phyloP scores from a whole-genome alignment of 106 monocot species.

The Agapanthus africanus region DNA sequence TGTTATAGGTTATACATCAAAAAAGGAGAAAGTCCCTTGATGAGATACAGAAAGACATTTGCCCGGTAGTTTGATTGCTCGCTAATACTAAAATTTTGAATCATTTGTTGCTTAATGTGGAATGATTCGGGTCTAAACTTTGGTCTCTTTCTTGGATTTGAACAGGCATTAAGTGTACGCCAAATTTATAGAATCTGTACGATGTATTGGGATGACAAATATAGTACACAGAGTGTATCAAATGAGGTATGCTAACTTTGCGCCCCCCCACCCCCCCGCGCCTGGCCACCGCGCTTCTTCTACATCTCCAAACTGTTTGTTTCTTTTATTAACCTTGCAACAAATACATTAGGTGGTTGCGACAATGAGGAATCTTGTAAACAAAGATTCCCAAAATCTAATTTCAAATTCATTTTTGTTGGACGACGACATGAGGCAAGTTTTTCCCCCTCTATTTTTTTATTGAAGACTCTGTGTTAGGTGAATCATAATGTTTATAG shows the following conservation, averaged over 20 bases:
- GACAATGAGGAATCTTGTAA: slow-evolving; percentile 81
- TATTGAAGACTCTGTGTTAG: too few species aligned
- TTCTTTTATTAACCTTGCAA: background rate
- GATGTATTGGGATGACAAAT: slow-evolving; percentile 99
- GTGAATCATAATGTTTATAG: too few species aligned
- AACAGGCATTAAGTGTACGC: slow-evolving; percentile 69
- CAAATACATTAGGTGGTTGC: slow-evolving; percentile 60
- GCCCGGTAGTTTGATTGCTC: slow-evolving; percentile 51
- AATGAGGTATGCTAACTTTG: slow-evolving; percentile 52
- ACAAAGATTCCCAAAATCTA: slow-evolving; percentile 71
- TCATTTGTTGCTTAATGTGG: background rate
- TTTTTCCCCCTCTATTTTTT: too few species aligned
- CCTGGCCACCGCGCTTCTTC: too few species aligned
- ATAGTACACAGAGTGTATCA: slow-evolving; percentile 85
- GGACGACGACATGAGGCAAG: slow-evolving; percentile 96
- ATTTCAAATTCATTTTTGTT: slow-evolving; percentile 86
- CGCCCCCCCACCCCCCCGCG: background rate
- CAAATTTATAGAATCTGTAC: slow-evolving; percentile 98
- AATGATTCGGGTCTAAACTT: background rate
- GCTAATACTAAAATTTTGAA: background rate
- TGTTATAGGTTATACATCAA: slow-evolving; percentile 86
- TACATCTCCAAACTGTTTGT: background rate
- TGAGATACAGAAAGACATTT: slow-evolving; percentile 92
- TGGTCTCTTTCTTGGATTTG: slow-evolving; percentile 2
- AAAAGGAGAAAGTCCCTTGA: slow-evolving; percentile 88